phyloP scores from a whole-genome alignment of 257 asterid species.

The Apocynum venetum region DNA sequence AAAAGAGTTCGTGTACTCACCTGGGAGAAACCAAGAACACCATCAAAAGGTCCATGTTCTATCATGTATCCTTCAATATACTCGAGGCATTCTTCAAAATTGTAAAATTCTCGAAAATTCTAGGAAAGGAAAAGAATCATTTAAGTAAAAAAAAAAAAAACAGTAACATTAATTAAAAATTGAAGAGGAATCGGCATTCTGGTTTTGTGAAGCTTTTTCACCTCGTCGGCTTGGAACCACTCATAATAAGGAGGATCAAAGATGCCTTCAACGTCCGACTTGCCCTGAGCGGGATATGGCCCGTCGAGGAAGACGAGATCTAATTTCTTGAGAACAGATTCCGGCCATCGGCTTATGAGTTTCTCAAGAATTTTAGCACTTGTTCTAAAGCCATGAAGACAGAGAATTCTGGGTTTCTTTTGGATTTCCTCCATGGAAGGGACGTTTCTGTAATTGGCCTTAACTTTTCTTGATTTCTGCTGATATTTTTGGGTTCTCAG shows the following conservation, averaged over 20 bases:
- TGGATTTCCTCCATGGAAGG: not conserved
- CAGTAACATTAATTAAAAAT: not conserved
- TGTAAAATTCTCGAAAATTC: constrained; percentile 28
- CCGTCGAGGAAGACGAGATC: constrained; percentile 32
- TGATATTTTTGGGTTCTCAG: no score
- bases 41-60: constrained; percentile 22
- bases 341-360: constrained; percentile 31
- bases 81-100: constrained; percentile 35
- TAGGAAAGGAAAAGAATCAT: not conserved
- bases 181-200: no score
- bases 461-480: not conserved
- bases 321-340: constrained; percentile 16
- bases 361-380: constrained; percentile 32
- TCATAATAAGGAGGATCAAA: constrained; percentile 36
- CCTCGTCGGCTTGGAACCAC: constrained; percentile 41
- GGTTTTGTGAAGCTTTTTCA: not conserved
- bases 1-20: constrained; percentile 4
- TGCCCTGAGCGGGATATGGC: constrained; percentile 33
- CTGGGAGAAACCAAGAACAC: constrained; percentile 40
- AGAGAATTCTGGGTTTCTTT: constrained; percentile 27
- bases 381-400: constrained; percentile 42
- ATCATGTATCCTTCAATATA: constrained; percentile 26
- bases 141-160: not conserved
- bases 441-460: not conserved
- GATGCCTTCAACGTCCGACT: constrained; percentile 30